Evolutionary conservation across 2,329 filamentous ascomycete genomes (phyloP).

Genomic region (Ceratocystis huliohia): DNA sequence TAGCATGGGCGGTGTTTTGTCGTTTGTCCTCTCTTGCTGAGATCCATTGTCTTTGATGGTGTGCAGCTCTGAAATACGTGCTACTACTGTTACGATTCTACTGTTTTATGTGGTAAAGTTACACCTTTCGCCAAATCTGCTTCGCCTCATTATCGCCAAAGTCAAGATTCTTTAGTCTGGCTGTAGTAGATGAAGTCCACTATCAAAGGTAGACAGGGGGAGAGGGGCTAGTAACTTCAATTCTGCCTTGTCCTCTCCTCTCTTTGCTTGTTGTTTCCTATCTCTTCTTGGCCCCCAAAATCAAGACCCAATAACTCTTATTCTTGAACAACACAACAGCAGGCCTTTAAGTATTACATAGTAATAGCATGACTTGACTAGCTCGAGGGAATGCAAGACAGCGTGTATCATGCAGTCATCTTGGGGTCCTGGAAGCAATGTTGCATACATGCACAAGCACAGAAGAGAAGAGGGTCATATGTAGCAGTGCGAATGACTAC

Average conservation of each 20-base stretch:
- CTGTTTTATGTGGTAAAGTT: background rate
- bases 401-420: slow-evolving; percentile 2
- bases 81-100: background rate
- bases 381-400: background rate
- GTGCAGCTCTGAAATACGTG: background rate
- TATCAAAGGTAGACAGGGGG: background rate
- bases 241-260: background rate
- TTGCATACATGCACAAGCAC: background rate
- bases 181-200: background rate
- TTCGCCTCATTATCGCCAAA: slow-evolving; percentile 8
- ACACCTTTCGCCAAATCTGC: slow-evolving; percentile 6
- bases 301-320: background rate
- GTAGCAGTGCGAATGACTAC: too few species aligned
- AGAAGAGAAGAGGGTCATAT: too few species aligned
- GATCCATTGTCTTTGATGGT: background rate
- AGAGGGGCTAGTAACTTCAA: background rate
- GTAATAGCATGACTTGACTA: background rate
- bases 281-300: background rate
- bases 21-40: background rate
- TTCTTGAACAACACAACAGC: background rate
- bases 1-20: background rate
- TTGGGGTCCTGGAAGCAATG: background rate
- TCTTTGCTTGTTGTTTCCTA: background rate
- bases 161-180: background rate
- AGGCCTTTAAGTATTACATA: background rate